Base-by-base conservation (phyloP, 805 yeast genomes). In the Priceomyces fermenticarens region DNA sequence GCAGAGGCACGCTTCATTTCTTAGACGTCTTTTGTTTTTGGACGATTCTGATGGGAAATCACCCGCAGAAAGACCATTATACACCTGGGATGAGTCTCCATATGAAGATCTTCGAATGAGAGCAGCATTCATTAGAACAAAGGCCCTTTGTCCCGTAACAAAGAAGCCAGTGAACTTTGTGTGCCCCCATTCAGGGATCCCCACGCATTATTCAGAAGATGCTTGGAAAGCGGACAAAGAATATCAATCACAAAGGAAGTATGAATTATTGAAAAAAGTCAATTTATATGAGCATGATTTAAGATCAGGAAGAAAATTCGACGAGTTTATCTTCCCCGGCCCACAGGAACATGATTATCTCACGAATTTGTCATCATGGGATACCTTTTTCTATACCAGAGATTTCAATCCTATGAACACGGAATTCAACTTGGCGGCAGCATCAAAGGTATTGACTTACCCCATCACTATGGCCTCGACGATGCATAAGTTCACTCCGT, bases 361-460 rank as follows among this genome's bases (percentile, higher is more conserved):
- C 45, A 80, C 89, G 45, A 89, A 88, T 58, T 78, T 88, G 58
- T 72, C 81, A 36, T 82, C 78, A 60, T 93, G 99, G 99, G 98
- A 93, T 63, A 72, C 93, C 8, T 91, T 80, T 55, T 84, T 93
- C 58, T 93, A 91, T 63, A 91, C 98, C 0, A 77, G 99, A 60
- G 85, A 85, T 53, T 93, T 88, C 61, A 84, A 81, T 54, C 91
- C 97, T 4, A 91, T 93, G 98, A 96, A 93, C 63, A 86, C 96
- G 3, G 97, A 90, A 63, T 91, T 88, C 69, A 95, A 91, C 63
- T 71, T 91, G 57, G 98, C 98, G 1, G 95, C 95, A 3, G 90
- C 89, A 27, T 88, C 98, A 13, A 93, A 93, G 61, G 86, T 91
- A 78, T 76, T 93, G 58, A 86, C 95, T 40, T 93, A 88, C 63